A percentile compares a stretch with the other conserved stretches of the same genome.
These are phyloP conservation scores for Suhomyces vadensis DNA, from an alignment of 805 yeast species.

Conservation along the genomic window DNA sequence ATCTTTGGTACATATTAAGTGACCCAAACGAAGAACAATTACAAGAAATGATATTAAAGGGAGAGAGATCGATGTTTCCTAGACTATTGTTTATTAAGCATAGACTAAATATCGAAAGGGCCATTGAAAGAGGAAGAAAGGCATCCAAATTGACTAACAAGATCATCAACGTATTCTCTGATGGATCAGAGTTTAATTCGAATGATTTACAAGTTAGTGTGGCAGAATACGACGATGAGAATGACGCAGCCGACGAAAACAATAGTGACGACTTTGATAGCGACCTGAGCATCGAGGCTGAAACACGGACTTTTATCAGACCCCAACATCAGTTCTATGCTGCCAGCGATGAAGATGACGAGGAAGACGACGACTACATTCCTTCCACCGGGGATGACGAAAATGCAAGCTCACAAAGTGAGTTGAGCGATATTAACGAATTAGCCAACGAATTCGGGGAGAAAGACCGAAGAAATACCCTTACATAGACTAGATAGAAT, in stretches of 20 bases:
- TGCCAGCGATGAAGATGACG: conserved; percentile 9
- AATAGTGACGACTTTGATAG: conserved; percentile 8
- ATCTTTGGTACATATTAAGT: conserved; percentile 61
- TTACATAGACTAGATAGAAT: no score
- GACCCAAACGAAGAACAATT: conserved; percentile 67
- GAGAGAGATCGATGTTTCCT: conserved; percentile 68
- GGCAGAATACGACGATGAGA: conserved; percentile 14
- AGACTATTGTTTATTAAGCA: conserved; percentile 64
- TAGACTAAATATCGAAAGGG: conserved; percentile 63
- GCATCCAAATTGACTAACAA: conserved; percentile 18
- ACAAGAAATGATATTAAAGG: conserved; percentile 55
- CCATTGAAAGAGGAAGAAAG: conserved; percentile 54
- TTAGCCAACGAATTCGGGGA: neutral
- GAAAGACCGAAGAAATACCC: neutral
- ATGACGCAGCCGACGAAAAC: conserved; percentile 3
- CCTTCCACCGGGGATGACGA: conserved; percentile 7
- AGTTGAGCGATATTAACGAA: neutral
- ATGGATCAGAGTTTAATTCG: conserved; percentile 2
- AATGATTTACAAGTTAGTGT: conserved; percentile 10
- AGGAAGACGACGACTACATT: conserved; percentile 8
- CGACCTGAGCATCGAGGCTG: conserved; percentile 7
- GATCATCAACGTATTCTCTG: conserved; percentile 14
- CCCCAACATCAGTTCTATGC: conserved; percentile 1
- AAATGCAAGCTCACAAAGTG: neutral
- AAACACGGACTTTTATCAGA: neutral